These are phyloP conservation scores for Houttuynia cordata DNA, from an alignment of 164 flowering plant genomes.

Conservation along the genomic window DNA sequence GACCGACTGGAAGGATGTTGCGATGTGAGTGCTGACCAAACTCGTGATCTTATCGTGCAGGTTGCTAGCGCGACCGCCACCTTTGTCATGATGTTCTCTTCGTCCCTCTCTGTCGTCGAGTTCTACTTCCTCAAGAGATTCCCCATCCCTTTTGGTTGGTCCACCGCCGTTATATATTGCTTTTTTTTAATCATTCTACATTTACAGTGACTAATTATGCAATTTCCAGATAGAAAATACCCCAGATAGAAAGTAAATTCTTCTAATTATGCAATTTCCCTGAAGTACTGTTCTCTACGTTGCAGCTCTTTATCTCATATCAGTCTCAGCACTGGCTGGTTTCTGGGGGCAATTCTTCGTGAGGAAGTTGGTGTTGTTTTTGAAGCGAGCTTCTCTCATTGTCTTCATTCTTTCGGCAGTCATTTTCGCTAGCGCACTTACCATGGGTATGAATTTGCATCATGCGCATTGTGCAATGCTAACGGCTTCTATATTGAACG, in stretches of 20 bases:
- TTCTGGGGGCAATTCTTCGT: slow-evolving; percentile 51
- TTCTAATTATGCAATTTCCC: not conserved
- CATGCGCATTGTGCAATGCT: not conserved
- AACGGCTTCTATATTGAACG: not conserved
- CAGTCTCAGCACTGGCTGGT: slow-evolving; percentile 15
- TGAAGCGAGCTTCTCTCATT: slow-evolving; percentile 73
- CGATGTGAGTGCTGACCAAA: not conserved
- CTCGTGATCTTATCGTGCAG: slow-evolving; percentile 17
- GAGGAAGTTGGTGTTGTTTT: slow-evolving; percentile 49
- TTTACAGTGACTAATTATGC: not conserved
- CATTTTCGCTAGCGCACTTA: slow-evolving; percentile 85
- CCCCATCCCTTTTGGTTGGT: slow-evolving; percentile 79
- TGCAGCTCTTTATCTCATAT: slow-evolving; percentile 17
- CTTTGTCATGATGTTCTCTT: slow-evolving; percentile 97
- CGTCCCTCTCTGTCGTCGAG: slow-evolving; percentile 94
- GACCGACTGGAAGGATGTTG: too few species aligned
- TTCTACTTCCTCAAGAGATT: slow-evolving; percentile 88
- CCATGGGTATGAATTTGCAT: slow-evolving; percentile 53
- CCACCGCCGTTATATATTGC: not conserved
- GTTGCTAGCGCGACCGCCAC: slow-evolving; percentile 98
- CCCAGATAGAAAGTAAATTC: too few species aligned
- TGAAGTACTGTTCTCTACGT: not conserved
- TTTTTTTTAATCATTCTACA: not conserved
- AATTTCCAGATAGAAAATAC: not conserved
- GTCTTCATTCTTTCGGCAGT: slow-evolving; percentile 83